Evolutionary conservation across 352 stramenopile species (phyloP).

Genomic region (Pythium aquatile): DNA sequence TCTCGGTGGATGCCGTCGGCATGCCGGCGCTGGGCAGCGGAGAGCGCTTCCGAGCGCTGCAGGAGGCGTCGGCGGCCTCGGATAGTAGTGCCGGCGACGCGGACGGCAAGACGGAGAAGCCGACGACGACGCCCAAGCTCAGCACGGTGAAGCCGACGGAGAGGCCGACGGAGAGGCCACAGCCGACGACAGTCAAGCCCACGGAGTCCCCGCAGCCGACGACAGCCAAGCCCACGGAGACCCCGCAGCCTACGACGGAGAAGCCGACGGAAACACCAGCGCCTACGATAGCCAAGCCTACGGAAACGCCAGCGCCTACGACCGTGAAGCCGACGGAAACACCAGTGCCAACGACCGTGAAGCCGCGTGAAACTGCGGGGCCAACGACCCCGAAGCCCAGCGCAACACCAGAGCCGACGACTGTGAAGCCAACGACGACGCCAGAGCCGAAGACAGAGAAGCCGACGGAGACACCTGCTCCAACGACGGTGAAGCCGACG

Average conservation of each 20-base stretch:
- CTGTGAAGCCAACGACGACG: conserved; percentile 2
- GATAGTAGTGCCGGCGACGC: background rate
- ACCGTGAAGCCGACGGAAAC: conserved; percentile 1
- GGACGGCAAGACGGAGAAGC: background rate
- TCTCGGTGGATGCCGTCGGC: background rate
- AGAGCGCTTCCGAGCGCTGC: background rate
- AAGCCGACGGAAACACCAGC: background rate
- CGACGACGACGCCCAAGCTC: background rate
- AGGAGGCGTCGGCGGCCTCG: background rate
- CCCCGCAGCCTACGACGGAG: background rate
- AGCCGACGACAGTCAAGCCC: background rate
- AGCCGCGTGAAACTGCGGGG: background rate
- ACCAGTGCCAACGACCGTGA: background rate
- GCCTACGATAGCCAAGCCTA: background rate
- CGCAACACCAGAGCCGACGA: background rate
- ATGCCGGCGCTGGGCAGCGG: background rate
- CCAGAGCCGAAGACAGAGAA: background rate
- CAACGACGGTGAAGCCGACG: background rate
- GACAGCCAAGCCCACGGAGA: conserved; percentile 5
- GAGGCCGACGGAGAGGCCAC: background rate
- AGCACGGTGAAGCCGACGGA: background rate
- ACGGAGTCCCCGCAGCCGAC: conserved; percentile 1
- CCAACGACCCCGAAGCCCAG: conserved; percentile 8
- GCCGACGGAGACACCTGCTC: background rate
- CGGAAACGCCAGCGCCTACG: background rate